A percentile compares a stretch with the other conserved stretches of the same genome.
Conservation (phyloP, 2,329 filamentous ascomycete genomes). For the Stemphylium beticola region DNA sequence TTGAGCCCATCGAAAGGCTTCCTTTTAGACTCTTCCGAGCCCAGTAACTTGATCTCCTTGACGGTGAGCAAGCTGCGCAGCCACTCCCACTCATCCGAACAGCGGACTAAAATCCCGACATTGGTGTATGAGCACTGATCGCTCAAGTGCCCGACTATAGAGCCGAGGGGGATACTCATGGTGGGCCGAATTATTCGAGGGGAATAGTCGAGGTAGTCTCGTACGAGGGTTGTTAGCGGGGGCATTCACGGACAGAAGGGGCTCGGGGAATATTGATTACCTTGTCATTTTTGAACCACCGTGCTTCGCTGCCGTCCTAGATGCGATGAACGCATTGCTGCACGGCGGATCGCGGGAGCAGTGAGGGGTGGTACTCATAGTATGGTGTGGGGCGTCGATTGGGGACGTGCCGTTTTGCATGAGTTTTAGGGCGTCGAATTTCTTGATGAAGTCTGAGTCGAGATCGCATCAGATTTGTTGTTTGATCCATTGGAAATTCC, state of each 20-base stretch:
- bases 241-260: slow-evolving; percentile 26
- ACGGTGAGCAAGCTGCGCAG: slow-evolving; percentile 34
- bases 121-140: slow-evolving; percentile 44
- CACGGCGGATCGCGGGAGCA: slow-evolving; percentile 38
- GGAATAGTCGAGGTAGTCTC: slow-evolving; percentile 37
- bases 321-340: slow-evolving; percentile 40
- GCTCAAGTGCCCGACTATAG: slow-evolving; percentile 42
- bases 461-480: slow-evolving; percentile 45
- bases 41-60: slow-evolving; percentile 38
- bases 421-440: slow-evolving; percentile 49
- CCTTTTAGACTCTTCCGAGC: slow-evolving; percentile 37
- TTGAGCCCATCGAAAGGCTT: slow-evolving; percentile 50
- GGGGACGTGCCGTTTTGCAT: slow-evolving; percentile 49
- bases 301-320: slow-evolving; percentile 22
- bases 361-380: slow-evolving; percentile 52
- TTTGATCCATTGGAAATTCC: slow-evolving; percentile 55
- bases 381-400: slow-evolving; percentile 47
- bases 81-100: slow-evolving; percentile 44
- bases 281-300: slow-evolving; percentile 25
- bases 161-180: slow-evolving; percentile 47
- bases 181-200: slow-evolving; percentile 47
- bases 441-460: slow-evolving; percentile 41
- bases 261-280: slow-evolving; percentile 27
- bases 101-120: slow-evolving; percentile 41
- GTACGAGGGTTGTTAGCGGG: slow-evolving; percentile 38